These are phyloP conservation scores for Aspergillus persii DNA, from an alignment of 2,329 filamentous ascomycete genomes.

Conservation along the genomic window DNA sequence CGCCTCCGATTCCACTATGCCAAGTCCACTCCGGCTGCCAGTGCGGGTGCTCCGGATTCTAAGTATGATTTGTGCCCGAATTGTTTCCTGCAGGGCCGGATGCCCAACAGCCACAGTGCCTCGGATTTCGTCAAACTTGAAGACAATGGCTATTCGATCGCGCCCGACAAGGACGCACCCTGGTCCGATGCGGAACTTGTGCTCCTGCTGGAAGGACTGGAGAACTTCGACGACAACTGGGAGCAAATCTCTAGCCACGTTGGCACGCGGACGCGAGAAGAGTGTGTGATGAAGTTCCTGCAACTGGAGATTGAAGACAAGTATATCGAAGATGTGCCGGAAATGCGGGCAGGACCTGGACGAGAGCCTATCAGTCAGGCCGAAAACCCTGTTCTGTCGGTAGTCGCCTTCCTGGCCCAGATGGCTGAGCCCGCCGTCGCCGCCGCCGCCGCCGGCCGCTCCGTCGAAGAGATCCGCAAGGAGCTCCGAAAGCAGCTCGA, in stretches of 20 bases:
- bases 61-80: constrained; percentile 89
- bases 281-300: constrained; percentile 95
- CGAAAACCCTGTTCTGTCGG: constrained; percentile 95
- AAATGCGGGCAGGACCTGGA: constrained; percentile 69
- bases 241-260: constrained; percentile 89
- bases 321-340: constrained; percentile 77
- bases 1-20: constrained; percentile 67
- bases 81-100: constrained; percentile 81
- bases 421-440: constrained; percentile 87
- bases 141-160: constrained; percentile 75
- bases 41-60: constrained; percentile 56
- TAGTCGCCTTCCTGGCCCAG: constrained; percentile 89
- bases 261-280: constrained; percentile 84
- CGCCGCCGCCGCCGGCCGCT: constrained; percentile 84
- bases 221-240: constrained; percentile 96
- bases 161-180: constrained; percentile 78
- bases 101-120: constrained; percentile 74
- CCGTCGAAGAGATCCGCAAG: constrained; percentile 80
- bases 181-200: constrained; percentile 91
- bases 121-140: constrained; percentile 86
- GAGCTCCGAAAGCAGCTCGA: constrained; percentile 77
- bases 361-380: constrained; percentile 86
- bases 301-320: constrained; percentile 97
- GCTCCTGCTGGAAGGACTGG: constrained; percentile 84
- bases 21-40: constrained; percentile 58